A percentile compares a stretch with the other conserved stretches of the same genome.
phyloP scores from a whole-genome alignment of 495 filamentous ascomycete genomes.

The Trichoderma gamsii region DNA sequence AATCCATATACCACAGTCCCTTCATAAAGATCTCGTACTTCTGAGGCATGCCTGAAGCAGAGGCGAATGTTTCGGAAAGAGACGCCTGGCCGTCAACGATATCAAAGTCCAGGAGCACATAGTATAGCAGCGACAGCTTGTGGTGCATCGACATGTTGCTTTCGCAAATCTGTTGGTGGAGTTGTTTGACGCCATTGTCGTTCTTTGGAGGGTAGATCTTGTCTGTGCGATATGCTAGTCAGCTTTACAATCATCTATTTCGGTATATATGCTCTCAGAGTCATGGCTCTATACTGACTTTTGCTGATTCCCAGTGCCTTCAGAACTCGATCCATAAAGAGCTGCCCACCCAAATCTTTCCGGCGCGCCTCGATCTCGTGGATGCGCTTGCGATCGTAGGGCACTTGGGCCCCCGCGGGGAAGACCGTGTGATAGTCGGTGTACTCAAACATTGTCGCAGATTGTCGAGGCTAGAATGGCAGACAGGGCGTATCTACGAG shows the following conservation, averaged over 20 bases:
- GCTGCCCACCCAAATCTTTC: conserved; percentile 54
- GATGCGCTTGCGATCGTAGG: conserved; percentile 52
- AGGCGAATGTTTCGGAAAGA: conserved; percentile 51
- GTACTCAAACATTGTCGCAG: conserved; percentile 36
- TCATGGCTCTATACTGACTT: conserved; percentile 38
- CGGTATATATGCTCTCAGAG: background rate
- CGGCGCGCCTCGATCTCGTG: conserved; percentile 57
- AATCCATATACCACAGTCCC: conserved; percentile 76
- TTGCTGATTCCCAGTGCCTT: conserved; percentile 61
- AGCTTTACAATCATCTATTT: conserved; percentile 14
- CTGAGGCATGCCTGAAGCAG: conserved; percentile 44
- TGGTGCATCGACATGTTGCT: conserved; percentile 57
- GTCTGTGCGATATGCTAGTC: conserved; percentile 27
- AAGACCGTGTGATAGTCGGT: conserved; percentile 59
- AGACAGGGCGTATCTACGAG: background rate
- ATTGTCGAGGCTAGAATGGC: background rate
- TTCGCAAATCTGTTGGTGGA: conserved; percentile 58
- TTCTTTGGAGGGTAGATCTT: conserved; percentile 65
- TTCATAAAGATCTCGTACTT: conserved; percentile 72
- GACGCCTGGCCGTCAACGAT: conserved; percentile 37
- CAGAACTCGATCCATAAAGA: conserved; percentile 71
- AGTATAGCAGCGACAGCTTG: conserved; percentile 73
- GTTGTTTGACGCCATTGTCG: conserved; percentile 54
- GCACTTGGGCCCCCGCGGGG: conserved; percentile 53
- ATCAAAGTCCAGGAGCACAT: conserved; percentile 70